A percentile compares a stretch with the other conserved stretches of the same genome.
These are phyloP conservation scores for Diplotaxis tenuifolia DNA, from an alignment of 345 rosid species.

Conservation along the genomic window DNA sequence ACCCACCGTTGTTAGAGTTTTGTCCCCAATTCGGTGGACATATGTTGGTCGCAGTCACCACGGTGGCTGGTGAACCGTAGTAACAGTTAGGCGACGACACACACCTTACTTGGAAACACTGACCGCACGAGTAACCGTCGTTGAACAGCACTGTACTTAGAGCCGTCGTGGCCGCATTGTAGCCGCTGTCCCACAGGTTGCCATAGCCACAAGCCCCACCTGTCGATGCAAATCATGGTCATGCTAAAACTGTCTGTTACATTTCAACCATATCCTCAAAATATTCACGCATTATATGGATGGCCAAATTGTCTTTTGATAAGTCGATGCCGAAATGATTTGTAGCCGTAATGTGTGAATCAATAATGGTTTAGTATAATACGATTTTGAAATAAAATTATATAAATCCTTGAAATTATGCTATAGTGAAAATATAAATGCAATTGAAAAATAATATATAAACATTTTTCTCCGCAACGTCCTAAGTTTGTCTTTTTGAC, in stretches of 20 bases:
- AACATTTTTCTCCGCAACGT: not conserved
- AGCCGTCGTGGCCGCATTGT: constrained; percentile 66
- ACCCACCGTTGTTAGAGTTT: constrained; percentile 69
- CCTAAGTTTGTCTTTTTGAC: too few relatives aligned
- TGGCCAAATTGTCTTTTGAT: too few relatives aligned
- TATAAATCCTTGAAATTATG: not conserved
- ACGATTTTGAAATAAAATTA: not conserved
- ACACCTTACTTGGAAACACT: constrained; percentile 72
- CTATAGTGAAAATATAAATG: not conserved
- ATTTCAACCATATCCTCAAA: not conserved
- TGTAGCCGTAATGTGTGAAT: not conserved
- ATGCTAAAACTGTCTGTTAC: not conserved
- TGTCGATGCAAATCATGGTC: constrained; percentile 18
- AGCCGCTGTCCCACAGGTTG: constrained; percentile 60
- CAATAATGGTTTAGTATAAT: not conserved
- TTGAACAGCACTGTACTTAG: constrained; percentile 68
- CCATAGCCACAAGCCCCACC: constrained; percentile 96
- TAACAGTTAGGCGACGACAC: constrained; percentile 53
- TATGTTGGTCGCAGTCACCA: constrained; percentile 75
- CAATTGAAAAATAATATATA: not conserved
- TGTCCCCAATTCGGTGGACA: constrained; percentile 77
- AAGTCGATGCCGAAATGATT: not conserved
- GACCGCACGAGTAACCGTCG: constrained; percentile 71
- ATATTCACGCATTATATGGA: not conserved
- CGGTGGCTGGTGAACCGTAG: constrained; percentile 38